Evolutionary conservation across 2,329 filamentous ascomycete genomes (phyloP).

Genomic region (Monosporascus sp.): DNA sequence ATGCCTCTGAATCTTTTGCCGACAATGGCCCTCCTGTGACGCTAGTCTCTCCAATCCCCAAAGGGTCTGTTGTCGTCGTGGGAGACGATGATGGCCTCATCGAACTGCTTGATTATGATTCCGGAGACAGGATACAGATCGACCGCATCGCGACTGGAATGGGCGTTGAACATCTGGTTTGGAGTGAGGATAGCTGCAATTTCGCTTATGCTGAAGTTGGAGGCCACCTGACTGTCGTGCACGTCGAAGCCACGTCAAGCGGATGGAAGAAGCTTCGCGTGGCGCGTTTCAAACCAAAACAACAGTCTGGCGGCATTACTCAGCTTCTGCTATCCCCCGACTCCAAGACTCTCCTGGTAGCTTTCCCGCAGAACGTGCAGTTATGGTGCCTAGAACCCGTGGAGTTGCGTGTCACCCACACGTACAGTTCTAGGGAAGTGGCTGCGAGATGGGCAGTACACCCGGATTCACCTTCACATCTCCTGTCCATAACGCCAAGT

Average conservation of each 20-base stretch:
- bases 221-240: neutral
- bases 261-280: neutral
- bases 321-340: neutral
- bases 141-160: neutral
- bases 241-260: constrained; percentile 1
- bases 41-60: neutral
- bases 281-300: neutral
- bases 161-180: constrained; percentile 1
- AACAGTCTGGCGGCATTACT: neutral
- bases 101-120: neutral
- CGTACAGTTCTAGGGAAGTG: neutral
- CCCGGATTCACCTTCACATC: neutral
- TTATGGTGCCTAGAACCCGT: neutral
- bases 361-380: neutral
- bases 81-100: constrained; percentile 1
- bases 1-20: neutral
- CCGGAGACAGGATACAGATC: neutral
- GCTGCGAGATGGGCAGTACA: neutral
- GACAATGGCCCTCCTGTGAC: neutral
- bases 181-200: neutral
- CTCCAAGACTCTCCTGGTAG: neutral
- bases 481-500: neutral
- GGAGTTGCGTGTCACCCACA: neutral
- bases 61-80: neutral
- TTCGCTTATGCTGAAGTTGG: constrained; percentile 1